Percentiles rank a stretch among this genome's conserved stretches.
phyloP scores from a whole-genome alignment of 1,284 basidiomycete genomes.

The Psilocybe mexicana region DNA sequence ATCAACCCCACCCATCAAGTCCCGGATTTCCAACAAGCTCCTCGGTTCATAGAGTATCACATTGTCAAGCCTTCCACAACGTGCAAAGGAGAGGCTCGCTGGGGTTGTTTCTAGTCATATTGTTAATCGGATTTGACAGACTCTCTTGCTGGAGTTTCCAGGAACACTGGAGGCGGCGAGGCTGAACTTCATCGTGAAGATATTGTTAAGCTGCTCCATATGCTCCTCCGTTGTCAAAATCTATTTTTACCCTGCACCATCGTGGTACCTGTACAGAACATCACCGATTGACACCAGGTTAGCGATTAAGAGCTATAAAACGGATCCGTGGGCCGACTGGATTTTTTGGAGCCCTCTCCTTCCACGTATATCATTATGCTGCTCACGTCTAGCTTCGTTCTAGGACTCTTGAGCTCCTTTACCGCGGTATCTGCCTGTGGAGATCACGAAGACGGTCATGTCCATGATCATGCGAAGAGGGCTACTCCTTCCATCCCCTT shows the following conservation, averaged over 20 bases:
- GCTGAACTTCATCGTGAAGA: no score
- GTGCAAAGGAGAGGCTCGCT: conserved; percentile 1
- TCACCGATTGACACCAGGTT: background rate
- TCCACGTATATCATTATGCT: conserved; percentile 5
- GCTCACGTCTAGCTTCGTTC: conserved; percentile 9
- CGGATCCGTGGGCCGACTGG: background rate
- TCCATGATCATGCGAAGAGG: conserved; percentile 38
- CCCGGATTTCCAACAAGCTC: background rate
- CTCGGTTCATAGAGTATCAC: background rate
- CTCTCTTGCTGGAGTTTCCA: background rate
- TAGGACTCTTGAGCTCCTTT: conserved; percentile 23
- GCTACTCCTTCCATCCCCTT: conserved; percentile 46
- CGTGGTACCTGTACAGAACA: background rate
- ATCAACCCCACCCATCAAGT: background rate
- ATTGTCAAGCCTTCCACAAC: background rate
- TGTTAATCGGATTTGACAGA: background rate
- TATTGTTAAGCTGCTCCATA: background rate
- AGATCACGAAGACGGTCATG: conserved; percentile 40
- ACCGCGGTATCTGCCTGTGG: conserved; percentile 29
- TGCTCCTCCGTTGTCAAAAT: background rate
- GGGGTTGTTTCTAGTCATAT: background rate
- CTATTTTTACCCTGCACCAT: conserved; percentile 1
- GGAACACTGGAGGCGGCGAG: background rate
- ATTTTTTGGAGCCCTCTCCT: background rate
- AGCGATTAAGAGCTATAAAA: background rate